phyloP scores from a whole-genome alignment of 2,329 filamentous ascomycete genomes.

The Calonectria honghensis region DNA sequence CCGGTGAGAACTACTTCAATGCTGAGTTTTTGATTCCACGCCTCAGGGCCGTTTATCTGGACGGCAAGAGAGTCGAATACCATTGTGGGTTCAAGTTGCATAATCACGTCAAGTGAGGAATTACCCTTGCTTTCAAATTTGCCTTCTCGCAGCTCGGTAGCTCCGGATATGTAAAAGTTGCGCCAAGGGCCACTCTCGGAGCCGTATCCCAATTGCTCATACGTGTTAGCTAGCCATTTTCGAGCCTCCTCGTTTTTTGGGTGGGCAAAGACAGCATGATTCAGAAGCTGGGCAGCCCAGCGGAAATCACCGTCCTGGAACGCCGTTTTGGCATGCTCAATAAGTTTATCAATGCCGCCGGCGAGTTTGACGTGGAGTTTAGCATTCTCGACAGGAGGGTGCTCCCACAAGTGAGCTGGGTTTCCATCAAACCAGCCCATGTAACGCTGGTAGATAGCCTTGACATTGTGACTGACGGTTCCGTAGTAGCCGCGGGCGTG shows the following conservation, averaged over 20 bases:
- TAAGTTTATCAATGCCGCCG: neutral
- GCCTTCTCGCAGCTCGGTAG: neutral
- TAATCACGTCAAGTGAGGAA: neutral
- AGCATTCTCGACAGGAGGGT: neutral
- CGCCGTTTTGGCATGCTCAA: neutral
- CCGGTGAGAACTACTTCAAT: neutral
- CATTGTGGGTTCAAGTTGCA: neutral
- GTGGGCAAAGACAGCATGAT: neutral
- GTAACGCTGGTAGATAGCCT: neutral
- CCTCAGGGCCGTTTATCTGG: neutral
- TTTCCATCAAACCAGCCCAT: neutral
- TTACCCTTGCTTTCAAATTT: neutral
- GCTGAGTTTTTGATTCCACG: neutral
- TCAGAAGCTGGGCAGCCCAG: neutral
- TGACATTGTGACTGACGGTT: neutral
- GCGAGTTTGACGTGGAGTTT: neutral
- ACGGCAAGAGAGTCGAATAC: neutral
- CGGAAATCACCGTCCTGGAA: neutral
- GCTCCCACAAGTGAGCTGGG: conserved; percentile 3
- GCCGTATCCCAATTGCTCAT: conserved; percentile 9
- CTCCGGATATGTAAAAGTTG: conserved; percentile 1
- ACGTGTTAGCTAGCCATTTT: neutral
- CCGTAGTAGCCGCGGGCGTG: neutral
- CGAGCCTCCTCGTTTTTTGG: neutral
- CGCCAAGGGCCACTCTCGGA: neutral